Base-by-base conservation (phyloP, 2,329 filamentous ascomycete genomes). In the Xylariaceae sp. region DNA sequence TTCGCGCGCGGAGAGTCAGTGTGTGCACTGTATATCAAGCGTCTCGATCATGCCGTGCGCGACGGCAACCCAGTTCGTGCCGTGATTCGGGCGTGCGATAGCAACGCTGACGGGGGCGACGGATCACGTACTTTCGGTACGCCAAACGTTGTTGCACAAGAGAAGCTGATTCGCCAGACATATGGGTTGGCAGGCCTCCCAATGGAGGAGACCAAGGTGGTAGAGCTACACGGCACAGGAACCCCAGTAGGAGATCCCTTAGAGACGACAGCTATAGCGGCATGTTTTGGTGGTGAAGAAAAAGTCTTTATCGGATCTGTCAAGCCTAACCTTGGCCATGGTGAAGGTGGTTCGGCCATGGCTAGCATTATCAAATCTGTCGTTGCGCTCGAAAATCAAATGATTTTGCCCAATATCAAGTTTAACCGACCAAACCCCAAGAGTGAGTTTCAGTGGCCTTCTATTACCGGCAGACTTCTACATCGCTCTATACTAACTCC, bases 1-100 rank as follows among this genome's bases (percentile, higher is more conserved):
- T 75, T 73, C 43, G 66, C 57, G 0, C 57, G 69, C 4, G 70
- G 65, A 2, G 72, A 75, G 43, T 71, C 64, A 8, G 52, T 65
- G 12, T 60, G 48, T 1, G 53, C 61, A 7, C 24, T 74, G 4
- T 45, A 69, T 3, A 37, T 75, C 2, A 74, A 74, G 50, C 54
- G 52, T 0, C 48, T 73, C 0, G 49, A 55, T 4, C 57, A 66
- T 35, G 71, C 71, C 1, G 39, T 73, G 4, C 48, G 52, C n/a
- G 67, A 67, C 34, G 63, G 63, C 9, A 65, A 73, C 47, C 57
- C 59, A 0, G 55, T 64, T 19, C 48, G 55, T n/a, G 52, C 52
- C 3, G 46, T 64, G 7, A 57, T 67, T 31, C 55, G 3, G 55
- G 12, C n/a, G 32, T 1, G 64, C 63, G 0, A 32, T n/a, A n/a